These are phyloP conservation scores for Hypoxylon lienhwacheense DNA, from an alignment of 495 filamentous ascomycete species.

Conservation along the genomic window DNA sequence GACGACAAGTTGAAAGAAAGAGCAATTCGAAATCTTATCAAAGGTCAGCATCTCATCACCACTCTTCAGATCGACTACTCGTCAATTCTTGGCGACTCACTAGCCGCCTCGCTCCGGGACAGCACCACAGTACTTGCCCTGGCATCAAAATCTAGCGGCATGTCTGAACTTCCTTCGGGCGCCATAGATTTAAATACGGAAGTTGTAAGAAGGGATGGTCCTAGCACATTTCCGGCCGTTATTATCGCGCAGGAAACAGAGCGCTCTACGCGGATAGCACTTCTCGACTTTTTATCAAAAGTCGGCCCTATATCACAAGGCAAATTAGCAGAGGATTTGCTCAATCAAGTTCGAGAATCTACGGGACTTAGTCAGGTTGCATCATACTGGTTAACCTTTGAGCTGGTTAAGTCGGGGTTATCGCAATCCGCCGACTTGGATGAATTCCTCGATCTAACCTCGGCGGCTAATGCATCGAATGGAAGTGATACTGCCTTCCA, in stretches of 20 bases:
- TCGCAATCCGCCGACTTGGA: slow-evolving; percentile 58
- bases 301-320: slow-evolving; percentile 48
- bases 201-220: slow-evolving; percentile 22
- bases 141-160: slow-evolving; percentile 37
- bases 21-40: slow-evolving; percentile 71
- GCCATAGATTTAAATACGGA: slow-evolving; percentile 26
- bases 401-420: slow-evolving; percentile 62
- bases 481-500: slow-evolving; percentile 63
- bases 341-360: slow-evolving; percentile 59
- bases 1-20: slow-evolving; percentile 76
- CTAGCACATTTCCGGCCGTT: slow-evolving; percentile 58
- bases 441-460: slow-evolving; percentile 63
- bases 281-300: slow-evolving; percentile 50
- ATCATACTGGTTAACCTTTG: slow-evolving; percentile 80
- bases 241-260: slow-evolving; percentile 68
- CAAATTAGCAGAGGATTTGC: slow-evolving; percentile 58
- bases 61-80: slow-evolving; percentile 68
- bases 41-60: slow-evolving; percentile 68
- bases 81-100: slow-evolving; percentile 65
- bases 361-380: slow-evolving; percentile 62
- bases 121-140: slow-evolving; percentile 54
- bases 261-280: slow-evolving; percentile 58
- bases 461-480: slow-evolving; percentile 40
- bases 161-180: slow-evolving; percentile 35
- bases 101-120: slow-evolving; percentile 66